Base-by-base conservation (phyloP, 2,329 filamentous ascomycete genomes). In the Penicillium crustosum region DNA sequence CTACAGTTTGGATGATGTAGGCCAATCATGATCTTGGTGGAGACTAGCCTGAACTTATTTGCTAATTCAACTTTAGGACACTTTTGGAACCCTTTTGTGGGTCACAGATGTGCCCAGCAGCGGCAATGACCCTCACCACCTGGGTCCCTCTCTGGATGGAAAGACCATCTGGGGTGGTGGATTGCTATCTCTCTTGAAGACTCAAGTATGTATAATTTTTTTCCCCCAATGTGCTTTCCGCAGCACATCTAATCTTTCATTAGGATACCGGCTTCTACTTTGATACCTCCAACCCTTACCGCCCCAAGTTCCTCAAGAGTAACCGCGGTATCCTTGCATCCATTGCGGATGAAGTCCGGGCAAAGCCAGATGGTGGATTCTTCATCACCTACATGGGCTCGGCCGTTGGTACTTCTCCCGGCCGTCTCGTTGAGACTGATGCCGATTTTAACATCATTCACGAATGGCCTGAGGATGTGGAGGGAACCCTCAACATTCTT, bases 261-360 rank as follows among this genome's bases (percentile, higher is more conserved):
- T 49, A 86, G 73, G 83, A 87, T 66, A 86, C 83, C 1, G 83
- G 81, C 0, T 87, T 79, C 70, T 87, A 86, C 76, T 87, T 86
- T 61, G 83, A 88, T 61, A 79, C 80, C 17, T 78, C 77, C 27
- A 76, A 86, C 66, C 83, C 83, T 0, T 87, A 87, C 68, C 76
- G 79, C 15, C 84, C 85, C 27, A 79, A 77, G 63, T 87, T 86
- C 70, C 73, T 77, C 63, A 85, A 86, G 74, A 84, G 81, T 69
- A 85, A 86, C 73, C 78, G 84, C 10, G 84, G 75, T n/a, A 55
- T 86, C 9, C 78, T 87, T 35, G 77, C 79, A 7, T 86, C 84
- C 39, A 86, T 87, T 61, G 79, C 80, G 0, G 85, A 87, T 68
- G 85, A 87, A 74, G 83, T 87, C 65, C 81, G 83, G 17, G 83